Percentiles rank a stretch among this genome's conserved stretches.
Evolutionary conservation across 495 filamentous ascomycete species (phyloP).

Genomic region (Daldinia bambusicola): DNA sequence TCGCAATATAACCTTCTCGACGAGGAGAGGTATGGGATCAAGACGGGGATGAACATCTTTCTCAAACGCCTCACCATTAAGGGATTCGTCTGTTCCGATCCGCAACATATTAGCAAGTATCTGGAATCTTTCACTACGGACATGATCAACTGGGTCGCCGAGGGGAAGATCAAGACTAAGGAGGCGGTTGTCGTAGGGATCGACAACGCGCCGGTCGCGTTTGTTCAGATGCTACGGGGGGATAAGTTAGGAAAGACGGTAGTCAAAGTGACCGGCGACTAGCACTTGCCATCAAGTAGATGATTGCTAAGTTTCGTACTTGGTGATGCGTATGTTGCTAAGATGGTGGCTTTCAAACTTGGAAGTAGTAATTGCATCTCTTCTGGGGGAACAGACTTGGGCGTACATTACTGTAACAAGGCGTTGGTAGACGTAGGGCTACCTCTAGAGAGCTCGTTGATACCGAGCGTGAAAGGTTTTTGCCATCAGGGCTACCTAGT

Average conservation of each 20-base stretch:
- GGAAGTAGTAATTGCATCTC: too few species aligned
- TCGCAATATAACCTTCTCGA: constrained; percentile 73
- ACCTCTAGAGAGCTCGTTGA: too few species aligned
- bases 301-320: too few species aligned
- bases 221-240: constrained; percentile 77
- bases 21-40: constrained; percentile 68
- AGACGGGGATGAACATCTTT: constrained; percentile 64
- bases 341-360: too few species aligned
- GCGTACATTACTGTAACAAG: too few species aligned
- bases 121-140: constrained; percentile 74
- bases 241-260: constrained; percentile 86
- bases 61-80: constrained; percentile 54
- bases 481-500: too few species aligned
- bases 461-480: too few species aligned
- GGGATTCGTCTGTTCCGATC: constrained; percentile 72
- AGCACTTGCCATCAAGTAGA: too few species aligned
- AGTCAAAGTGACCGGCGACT: constrained; percentile 53
- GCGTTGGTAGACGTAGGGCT: too few species aligned
- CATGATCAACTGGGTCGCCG: constrained; percentile 77
- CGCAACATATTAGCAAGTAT: constrained; percentile 71
- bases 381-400: too few species aligned
- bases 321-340: too few species aligned
- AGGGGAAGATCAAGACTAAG: constrained; percentile 75
- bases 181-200: constrained; percentile 73
- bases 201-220: constrained; percentile 73